Evolutionary conservation across 2,329 filamentous ascomycete species (phyloP), one percentile per base, ranked within the genome.

Genomic region (Verticillium dahliae): DNA sequence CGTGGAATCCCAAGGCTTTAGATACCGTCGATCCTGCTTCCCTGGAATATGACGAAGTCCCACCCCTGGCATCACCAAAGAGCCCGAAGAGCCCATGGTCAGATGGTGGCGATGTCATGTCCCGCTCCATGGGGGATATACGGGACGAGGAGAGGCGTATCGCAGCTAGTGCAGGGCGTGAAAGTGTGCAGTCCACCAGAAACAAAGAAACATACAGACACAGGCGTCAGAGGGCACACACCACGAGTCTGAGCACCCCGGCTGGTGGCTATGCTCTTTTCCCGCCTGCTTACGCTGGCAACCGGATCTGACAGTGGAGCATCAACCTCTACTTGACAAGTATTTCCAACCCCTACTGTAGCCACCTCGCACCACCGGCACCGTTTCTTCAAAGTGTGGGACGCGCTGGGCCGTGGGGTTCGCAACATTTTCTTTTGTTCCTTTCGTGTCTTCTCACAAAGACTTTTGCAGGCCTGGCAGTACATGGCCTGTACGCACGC

Each of bases 241-340:
- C 80, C 9, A 75, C 79, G 14, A 81, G 79, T 63, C 67, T 80
- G 37, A 77, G 75, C 69, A 73, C 74, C 1, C 76, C 75, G 14
- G 58, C 79, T n/a, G 78, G 76, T 22, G 79, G 79, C 64, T 82
- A 80, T 65, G 76, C 76, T 45, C 69, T 80, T 14, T 81, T 81
- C 64, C 79, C 80, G 11, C 69, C 69, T 14, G 63, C 69, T 38
- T 65, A 65, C 58, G 70, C 66, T 27, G 70, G 71, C 31, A 72
- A 74, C 59, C 69, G 71, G 14, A 73, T 76, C 55, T 76, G 67
- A 65, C 31, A 4, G 18, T 18, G 45, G 27, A 31, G 27, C 27
- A 52, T 52, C n/a, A 27, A n/a, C 18, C 22, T 52, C 3, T 13
- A 27, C 27, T 31, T 31, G 27, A 4, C 4, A 4, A 31, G 27